Base-by-base conservation (phyloP, 2,329 filamentous ascomycete species). In the Cercospora sp. region DNA sequence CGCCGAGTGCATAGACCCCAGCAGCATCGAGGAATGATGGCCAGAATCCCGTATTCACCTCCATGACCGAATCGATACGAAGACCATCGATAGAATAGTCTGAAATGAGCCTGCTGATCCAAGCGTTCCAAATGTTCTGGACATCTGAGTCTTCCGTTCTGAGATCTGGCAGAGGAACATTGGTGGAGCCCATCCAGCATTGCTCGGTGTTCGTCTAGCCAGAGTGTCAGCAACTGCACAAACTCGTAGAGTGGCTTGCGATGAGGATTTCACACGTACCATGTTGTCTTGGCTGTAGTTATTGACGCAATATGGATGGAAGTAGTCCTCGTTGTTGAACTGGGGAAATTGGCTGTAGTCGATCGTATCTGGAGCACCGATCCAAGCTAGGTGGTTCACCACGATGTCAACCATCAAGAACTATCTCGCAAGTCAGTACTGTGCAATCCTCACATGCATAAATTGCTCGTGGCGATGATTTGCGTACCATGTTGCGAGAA, bases 81-180 rank as follows among this genome's bases (percentile, higher is more conserved):
- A 86, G 73, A 1, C 84, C 84, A 73, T 86, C 84, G 80, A 90
- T 88, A 18, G 81, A 82, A 74, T 90, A 91, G 69, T 88, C 86
- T 2, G 81, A 75, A 1, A 91, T 84, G 0, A 91, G 80, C 51
- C 80, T 79, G 18, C 75, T 76, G 72, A 91, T 82, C 90, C 89
- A 91, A n/a, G 80, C 77, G 64, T 86, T 80, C 75, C 86, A 87
- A 2, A 86, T 79, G 16, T 76, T 75, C 28, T 83, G 81, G 9
- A 91, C 84, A 1, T 77, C 76, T 0, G 78, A 63, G 31, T 82
- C 80, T 51, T 85, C 82, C 0, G 89, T 91, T 65, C 86, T 80
- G 12, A 91, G 76, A 71, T 91, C 89, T 0, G 89, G 87, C 0
- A 91, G 84, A 0, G 83, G 81, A n/a, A 87, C 83, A 16, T 81